Conservation (phyloP, 805 yeast genomes). For the Alloascoidea hylecoeti region DNA sequence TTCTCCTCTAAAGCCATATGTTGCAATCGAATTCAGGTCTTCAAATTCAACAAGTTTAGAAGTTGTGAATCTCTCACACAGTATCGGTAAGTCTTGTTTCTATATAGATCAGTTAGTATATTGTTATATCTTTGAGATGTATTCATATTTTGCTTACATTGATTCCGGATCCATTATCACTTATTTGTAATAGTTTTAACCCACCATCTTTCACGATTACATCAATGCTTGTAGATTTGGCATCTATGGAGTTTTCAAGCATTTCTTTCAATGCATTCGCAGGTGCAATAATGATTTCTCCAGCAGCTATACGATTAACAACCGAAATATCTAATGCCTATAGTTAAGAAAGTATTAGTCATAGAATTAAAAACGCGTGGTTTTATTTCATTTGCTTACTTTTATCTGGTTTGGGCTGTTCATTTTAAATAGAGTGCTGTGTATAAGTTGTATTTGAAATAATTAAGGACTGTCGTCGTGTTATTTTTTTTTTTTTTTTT, state of each 20-base stretch:
- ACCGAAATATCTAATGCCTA: constrained; percentile 51
- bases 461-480: too few species aligned
- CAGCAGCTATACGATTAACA: constrained; percentile 90
- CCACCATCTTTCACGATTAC: constrained; percentile 89
- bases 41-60: constrained; percentile 67
- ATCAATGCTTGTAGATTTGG: constrained; percentile 61
- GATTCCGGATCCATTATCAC: constrained; percentile 86
- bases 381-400: too few species aligned
- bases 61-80: constrained; percentile 91
- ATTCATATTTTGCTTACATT: constrained; percentile 8
- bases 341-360: constrained; percentile 1
- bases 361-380: too few species aligned
- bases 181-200: constrained; percentile 65
- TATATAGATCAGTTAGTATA: constrained; percentile 5
- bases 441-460: too few species aligned
- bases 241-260: constrained; percentile 87
- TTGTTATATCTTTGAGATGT: not conserved
- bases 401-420: too few species aligned
- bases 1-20: constrained; percentile 95
- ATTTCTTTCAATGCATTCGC: constrained; percentile 90
- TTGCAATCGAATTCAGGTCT: constrained; percentile 54
- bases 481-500: too few species aligned
- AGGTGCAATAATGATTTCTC: constrained; percentile 89
- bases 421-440: too few species aligned
- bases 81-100: constrained; percentile 54